These are phyloP conservation scores for Alternaria novae-zelandiae DNA, from an alignment of 2,329 filamentous ascomycete genomes.

Conservation along the genomic window DNA sequence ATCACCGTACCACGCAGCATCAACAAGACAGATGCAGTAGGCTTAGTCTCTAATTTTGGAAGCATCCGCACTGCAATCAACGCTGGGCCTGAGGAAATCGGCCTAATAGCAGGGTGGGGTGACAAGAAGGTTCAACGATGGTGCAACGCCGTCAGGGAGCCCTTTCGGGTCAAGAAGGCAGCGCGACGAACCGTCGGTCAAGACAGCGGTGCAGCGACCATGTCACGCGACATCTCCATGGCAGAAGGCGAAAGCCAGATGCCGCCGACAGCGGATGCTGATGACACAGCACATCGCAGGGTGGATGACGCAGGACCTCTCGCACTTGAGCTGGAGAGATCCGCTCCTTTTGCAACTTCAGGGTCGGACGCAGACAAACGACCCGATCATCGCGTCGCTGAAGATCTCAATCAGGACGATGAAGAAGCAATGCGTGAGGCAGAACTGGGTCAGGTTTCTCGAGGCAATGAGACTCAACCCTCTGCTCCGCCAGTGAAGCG, in stretches of 20 bases:
- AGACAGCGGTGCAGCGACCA: slow-evolving; percentile 35
- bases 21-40: slow-evolving; percentile 93
- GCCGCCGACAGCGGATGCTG: slow-evolving; percentile 17
- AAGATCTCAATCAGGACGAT: slow-evolving; percentile 49
- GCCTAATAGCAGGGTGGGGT: slow-evolving; percentile 88
- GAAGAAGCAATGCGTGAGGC: slow-evolving; percentile 55
- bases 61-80: slow-evolving; percentile 87
- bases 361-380: slow-evolving; percentile 46
- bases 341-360: slow-evolving; percentile 21
- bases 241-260: slow-evolving; percentile 30
- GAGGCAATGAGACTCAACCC: slow-evolving; percentile 31
- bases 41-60: slow-evolving; percentile 89
- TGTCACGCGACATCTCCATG: slow-evolving; percentile 35
- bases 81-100: slow-evolving; percentile 83
- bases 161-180: slow-evolving; percentile 77
- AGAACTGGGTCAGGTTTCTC: slow-evolving; percentile 18
- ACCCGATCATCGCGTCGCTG: slow-evolving; percentile 44
- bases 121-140: slow-evolving; percentile 92
- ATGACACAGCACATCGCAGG: slow-evolving; percentile 34
- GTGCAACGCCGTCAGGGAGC: slow-evolving; percentile 81
- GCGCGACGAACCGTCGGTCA: slow-evolving; percentile 59
- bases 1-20: slow-evolving; percentile 87
- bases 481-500: slow-evolving; percentile 36
- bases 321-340: slow-evolving; percentile 28
- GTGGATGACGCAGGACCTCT: slow-evolving; percentile 42